These are phyloP conservation scores for Gossypium australe DNA, from an alignment of 345 rosid species.

Conservation along the genomic window DNA sequence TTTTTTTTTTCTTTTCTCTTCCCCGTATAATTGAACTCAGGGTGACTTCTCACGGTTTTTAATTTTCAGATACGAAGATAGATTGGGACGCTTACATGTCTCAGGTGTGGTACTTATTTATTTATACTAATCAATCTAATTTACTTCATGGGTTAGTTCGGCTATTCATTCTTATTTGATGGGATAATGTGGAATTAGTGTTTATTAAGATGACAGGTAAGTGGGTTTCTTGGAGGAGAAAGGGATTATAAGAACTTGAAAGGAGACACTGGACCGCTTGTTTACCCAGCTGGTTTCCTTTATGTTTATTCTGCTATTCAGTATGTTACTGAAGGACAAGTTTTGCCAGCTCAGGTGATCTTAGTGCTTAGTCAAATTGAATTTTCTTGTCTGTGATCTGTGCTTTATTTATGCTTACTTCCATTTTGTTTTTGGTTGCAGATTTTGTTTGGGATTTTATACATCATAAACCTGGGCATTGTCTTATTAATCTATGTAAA, in stretches of 20 bases:
- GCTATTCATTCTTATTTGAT: not conserved
- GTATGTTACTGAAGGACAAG: slow-evolving; percentile 61
- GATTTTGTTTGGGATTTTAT: slow-evolving; percentile 76
- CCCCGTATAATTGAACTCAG: not conserved
- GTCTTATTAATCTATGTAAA: slow-evolving; percentile 63
- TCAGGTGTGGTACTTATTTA: slow-evolving; percentile 45
- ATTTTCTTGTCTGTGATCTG: not conserved
- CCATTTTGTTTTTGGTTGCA: slow-evolving; percentile 30
- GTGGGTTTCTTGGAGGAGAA: slow-evolving; percentile 88
- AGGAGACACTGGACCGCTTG: slow-evolving; percentile 95
- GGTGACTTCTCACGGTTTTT: not conserved
- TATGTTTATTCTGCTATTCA: slow-evolving; percentile 79
- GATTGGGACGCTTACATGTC: slow-evolving; percentile 99
- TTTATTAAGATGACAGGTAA: slow-evolving; percentile 42
- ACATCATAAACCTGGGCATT: slow-evolving; percentile 64
- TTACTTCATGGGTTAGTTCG: not conserved
- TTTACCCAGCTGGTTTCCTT: slow-evolving; percentile 94
- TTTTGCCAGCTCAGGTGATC: slow-evolving; percentile 74
- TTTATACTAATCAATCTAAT: not conserved
- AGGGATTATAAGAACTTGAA: slow-evolving; percentile 77
- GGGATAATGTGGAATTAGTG: slow-evolving; percentile 9
- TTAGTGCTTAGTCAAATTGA: not conserved
- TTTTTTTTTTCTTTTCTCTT: not conserved
- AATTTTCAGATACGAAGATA: slow-evolving; percentile 78
- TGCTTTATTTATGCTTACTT: not conserved